A percentile compares a stretch with the other conserved stretches of the same genome.
Conservation (phyloP, 371 early-diverging fungal species). For the Mortierella sp. region DNA sequence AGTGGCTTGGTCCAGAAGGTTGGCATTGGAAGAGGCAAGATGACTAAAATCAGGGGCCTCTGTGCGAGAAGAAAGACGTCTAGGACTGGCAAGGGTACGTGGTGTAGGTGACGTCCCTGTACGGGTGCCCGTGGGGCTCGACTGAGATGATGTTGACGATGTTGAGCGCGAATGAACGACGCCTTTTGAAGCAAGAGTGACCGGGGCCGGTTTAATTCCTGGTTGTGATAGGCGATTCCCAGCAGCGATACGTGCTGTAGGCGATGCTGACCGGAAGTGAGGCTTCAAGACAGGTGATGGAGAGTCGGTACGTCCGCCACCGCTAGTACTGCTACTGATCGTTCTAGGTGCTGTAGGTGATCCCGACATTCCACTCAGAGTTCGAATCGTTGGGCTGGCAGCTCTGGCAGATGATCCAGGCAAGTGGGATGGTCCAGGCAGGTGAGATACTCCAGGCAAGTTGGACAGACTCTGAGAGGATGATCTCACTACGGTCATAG, state of each 20-base stretch:
- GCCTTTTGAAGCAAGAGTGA: constrained; percentile 13
- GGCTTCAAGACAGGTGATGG: constrained; percentile 42
- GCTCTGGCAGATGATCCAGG: constrained; percentile 12
- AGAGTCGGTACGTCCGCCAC: constrained; percentile 32
- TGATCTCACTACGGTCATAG: neutral
- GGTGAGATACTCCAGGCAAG: constrained; percentile 8
- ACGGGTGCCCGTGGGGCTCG: constrained; percentile 31
- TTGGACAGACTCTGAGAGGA: constrained; percentile 1
- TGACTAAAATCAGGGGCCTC: constrained; percentile 33
- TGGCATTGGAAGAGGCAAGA: constrained; percentile 33
- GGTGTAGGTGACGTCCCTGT: constrained; percentile 45
- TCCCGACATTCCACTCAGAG: constrained; percentile 31
- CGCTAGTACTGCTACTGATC: constrained; percentile 8
- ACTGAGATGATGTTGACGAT: constrained; percentile 43
- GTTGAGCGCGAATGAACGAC: constrained; percentile 41
- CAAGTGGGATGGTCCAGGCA: constrained; percentile 5
- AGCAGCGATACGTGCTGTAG: constrained; percentile 31
- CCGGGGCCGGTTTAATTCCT: constrained; percentile 22
- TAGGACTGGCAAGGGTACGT: constrained; percentile 30
- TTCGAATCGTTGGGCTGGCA: constrained; percentile 39
- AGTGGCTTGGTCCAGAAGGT: constrained; percentile 35
- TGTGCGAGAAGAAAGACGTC: constrained; percentile 44
- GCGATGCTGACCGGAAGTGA: constrained; percentile 28
- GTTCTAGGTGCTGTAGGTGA: constrained; percentile 40
- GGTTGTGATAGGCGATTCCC: constrained; percentile 24